phyloP scores from a whole-genome alignment of 2,329 filamentous ascomycete species.

The Arthrinium phaeospermum region DNA sequence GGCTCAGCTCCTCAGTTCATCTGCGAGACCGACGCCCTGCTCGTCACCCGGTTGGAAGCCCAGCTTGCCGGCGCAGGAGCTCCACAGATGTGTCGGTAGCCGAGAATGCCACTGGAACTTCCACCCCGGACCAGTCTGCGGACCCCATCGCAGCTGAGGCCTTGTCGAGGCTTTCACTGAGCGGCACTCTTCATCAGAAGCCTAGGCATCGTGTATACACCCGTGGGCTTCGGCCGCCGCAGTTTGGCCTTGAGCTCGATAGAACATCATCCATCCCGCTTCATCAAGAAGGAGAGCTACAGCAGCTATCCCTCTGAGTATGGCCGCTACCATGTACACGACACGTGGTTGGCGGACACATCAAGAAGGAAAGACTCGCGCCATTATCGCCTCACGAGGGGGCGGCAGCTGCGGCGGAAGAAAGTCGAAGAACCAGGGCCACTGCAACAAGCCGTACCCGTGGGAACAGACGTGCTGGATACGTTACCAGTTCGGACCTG shows the following conservation, averaged over 20 bases:
- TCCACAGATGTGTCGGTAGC: background rate
- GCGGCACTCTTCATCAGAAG: background rate
- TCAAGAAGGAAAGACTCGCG: background rate
- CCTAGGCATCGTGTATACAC: background rate
- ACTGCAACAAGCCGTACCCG: constrained; percentile 40
- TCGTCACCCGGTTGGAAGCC: background rate
- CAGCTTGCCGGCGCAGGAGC: constrained; percentile 9
- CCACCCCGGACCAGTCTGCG: background rate
- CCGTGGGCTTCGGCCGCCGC: background rate
- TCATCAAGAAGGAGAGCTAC: background rate
- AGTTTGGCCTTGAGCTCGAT: background rate
- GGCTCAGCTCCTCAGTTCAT: background rate
- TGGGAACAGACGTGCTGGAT: constrained; percentile 38
- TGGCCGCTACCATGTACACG: background rate
- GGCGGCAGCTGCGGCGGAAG: background rate
- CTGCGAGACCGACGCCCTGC: background rate
- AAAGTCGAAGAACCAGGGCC: constrained; percentile 24
- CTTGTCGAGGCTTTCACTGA: background rate
- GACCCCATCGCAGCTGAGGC: background rate
- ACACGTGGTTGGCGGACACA: background rate
- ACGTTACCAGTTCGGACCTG: constrained; percentile 36
- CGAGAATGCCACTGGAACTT: background rate
- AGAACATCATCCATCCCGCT: background rate
- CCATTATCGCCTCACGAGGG: background rate
- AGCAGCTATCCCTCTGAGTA: background rate